Base-by-base conservation (phyloP, 139 green algal species). In the Asterochloris erici region DNA sequence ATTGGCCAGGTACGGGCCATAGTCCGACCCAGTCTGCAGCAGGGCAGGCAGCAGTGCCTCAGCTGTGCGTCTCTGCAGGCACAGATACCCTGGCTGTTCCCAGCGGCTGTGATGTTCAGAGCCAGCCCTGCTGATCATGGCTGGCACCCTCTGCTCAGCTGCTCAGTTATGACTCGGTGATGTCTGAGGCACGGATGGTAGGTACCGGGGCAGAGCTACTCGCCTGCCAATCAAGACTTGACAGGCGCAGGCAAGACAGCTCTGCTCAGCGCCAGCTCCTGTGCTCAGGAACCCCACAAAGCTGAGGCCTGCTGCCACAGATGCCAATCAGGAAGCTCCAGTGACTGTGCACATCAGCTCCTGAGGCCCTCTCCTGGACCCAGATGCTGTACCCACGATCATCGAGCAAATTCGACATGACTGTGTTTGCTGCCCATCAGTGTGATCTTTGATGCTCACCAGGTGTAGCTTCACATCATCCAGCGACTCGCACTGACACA, bases 381-480 rank as follows among this genome's bases (percentile, higher is more conserved):
- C 6, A 6, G 38, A 10, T 54, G 38, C 38, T 54, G 38, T 54
- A 6, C 38, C 38, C 38, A 54, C 6, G 38, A n/a, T n/a, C 6
- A 54, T 6, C 6, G 38, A 54, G 6, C 6, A 54, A 6, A 6
- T 54, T 54, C 38, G 4, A 54, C 38, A 10, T 54, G 38, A 54
- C 38, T 54, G 38, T 21, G 6, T 73, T 21, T 73, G 66, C 66
- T 24, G 23, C 66, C 21, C 2, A 73, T 24, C 9, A 73, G 2
- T 54, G 2, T 54, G 38, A 54, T 54, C 38, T 54, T 6, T 54
- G 28, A 70, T 14, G 28, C 89, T n/a, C 83, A 97, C 94, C 91
- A 99, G 84, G 84, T 99, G 96, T 11, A 99, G 90, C 89, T 99
- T 99, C 69, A 99, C 96, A 83, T 99, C 97, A 0, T 99, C 97